Conservation (phyloP, 371 early-diverging fungal species). For the Rhizopus stolonifer region DNA sequence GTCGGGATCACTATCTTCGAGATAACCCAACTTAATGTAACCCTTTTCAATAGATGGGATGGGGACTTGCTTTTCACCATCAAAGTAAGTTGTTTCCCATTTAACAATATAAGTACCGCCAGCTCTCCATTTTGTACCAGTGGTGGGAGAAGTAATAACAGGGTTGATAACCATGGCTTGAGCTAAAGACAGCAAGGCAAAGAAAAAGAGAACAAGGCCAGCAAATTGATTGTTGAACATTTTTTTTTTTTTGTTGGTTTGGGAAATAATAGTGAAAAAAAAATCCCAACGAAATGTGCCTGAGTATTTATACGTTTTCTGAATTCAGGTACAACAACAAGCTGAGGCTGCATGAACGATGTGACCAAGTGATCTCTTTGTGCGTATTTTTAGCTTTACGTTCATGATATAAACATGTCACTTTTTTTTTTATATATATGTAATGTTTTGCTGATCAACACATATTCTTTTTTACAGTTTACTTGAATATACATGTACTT, state of each 20-base stretch:
- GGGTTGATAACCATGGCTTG: slow-evolving; percentile 28
- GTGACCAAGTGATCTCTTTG: background rate
- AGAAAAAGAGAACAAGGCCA: slow-evolving; percentile 11
- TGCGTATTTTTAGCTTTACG: no score
- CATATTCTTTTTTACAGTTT: no score
- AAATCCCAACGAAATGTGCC: background rate
- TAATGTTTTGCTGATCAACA: no score
- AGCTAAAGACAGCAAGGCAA: slow-evolving; percentile 12
- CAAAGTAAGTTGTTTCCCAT: slow-evolving; percentile 25
- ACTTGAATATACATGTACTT: no score
- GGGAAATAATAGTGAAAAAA: background rate
- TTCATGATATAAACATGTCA: no score
- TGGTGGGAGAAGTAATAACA: slow-evolving; percentile 17
- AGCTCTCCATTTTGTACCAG: slow-evolving; percentile 30
- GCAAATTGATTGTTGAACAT: slow-evolving; percentile 18
- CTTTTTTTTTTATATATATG: no score
- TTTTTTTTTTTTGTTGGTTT: background rate
- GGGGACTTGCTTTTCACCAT: slow-evolving; percentile 15
- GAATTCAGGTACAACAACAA: background rate
- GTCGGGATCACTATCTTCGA: slow-evolving; percentile 22
- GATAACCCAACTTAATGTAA: slow-evolving; percentile 38
- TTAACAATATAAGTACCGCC: slow-evolving; percentile 21
- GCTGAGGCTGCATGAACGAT: background rate
- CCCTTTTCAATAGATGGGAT: slow-evolving; percentile 29
- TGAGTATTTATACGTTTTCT: background rate